Conservation (phyloP, 2,329 filamentous ascomycete genomes). For the Dissoconium aciculare region DNA sequence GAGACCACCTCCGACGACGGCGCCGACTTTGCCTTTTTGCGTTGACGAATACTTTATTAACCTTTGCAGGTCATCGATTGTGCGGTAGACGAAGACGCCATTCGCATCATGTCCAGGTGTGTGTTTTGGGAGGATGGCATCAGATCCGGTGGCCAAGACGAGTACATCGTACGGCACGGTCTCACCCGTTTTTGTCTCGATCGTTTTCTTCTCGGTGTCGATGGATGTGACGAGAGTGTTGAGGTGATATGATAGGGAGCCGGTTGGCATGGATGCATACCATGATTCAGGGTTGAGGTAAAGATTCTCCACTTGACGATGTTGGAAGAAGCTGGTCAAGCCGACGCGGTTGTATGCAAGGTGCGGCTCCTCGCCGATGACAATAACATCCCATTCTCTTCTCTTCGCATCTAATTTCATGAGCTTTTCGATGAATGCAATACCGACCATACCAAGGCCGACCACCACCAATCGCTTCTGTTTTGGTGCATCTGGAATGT, state of each 20-base stretch:
- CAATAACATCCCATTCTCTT: constrained; percentile 64
- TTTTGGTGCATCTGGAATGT: constrained; percentile 23
- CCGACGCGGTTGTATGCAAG: constrained; percentile 85
- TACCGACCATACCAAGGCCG: constrained; percentile 69
- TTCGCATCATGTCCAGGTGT: constrained; percentile 66
- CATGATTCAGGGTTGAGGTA: constrained; percentile 76
- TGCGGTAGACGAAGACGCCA: constrained; percentile 81
- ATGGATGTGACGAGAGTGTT: constrained; percentile 61
- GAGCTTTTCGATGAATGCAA: constrained; percentile 57
- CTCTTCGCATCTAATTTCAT: constrained; percentile 66
- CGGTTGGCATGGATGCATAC: constrained; percentile 53
- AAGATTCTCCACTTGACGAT: constrained; percentile 71
- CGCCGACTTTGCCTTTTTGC: constrained; percentile 52
- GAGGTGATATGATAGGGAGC: constrained; percentile 57
- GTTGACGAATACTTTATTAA: constrained; percentile 58
- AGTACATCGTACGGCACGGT: constrained; percentile 63
- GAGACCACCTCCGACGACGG: constrained; percentile 71
- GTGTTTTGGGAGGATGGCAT: constrained; percentile 57
- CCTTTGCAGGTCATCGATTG: constrained; percentile 62
- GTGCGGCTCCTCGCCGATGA: constrained; percentile 78
- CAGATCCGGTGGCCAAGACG: constrained; percentile 72
- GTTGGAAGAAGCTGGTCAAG: constrained; percentile 76
- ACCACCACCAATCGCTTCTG: constrained; percentile 66
- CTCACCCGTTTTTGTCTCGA: constrained; percentile 56
- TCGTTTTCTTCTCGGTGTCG: constrained; percentile 46